Percentiles rank a stretch among this genome's conserved stretches.
phyloP scores from a whole-genome alignment of 129 eudicot species.

The Lactuca saligna region DNA sequence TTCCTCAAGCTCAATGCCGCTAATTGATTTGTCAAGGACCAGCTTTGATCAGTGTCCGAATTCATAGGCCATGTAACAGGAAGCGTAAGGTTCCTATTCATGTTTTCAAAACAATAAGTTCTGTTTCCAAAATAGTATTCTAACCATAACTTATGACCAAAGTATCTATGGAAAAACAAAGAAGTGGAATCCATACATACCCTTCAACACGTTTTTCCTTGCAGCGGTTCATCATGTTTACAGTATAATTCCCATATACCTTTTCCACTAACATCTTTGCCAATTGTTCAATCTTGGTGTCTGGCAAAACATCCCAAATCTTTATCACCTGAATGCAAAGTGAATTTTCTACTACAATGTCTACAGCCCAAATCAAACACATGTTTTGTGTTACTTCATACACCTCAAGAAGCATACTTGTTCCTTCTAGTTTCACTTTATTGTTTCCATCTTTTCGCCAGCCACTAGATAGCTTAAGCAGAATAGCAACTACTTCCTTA shows the following conservation, averaged over 20 bases:
- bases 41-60: constrained; percentile 23
- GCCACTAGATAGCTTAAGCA: constrained; percentile 43
- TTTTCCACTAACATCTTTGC: constrained; percentile 30
- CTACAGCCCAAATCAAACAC: constrained; percentile 48
- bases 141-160: background rate
- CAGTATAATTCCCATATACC: constrained; percentile 44
- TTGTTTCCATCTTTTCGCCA: constrained; percentile 35
- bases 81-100: constrained; percentile 47
- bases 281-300: constrained; percentile 37
- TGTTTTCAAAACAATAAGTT: background rate
- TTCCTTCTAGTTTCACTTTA: constrained; percentile 22
- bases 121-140: background rate
- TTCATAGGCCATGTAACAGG: constrained; percentile 58
- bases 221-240: constrained; percentile 44
- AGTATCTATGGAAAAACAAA: background rate
- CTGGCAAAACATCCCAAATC: constrained; percentile 53
- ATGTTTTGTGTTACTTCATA: constrained; percentile 32
- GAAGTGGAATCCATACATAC: constrained; percentile 31
- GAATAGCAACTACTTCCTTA: constrained; percentile 40
- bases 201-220: constrained; percentile 40
- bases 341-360: constrained; percentile 39
- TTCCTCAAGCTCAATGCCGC: constrained; percentile 31
- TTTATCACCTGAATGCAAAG: constrained; percentile 52
- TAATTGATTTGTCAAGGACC: constrained; percentile 33
- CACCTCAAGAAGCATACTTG: constrained; percentile 35